Percentiles rank a stretch among this genome's conserved stretches.
Conservation (phyloP, 345 rosid species). For the Sapria himalayana region DNA sequence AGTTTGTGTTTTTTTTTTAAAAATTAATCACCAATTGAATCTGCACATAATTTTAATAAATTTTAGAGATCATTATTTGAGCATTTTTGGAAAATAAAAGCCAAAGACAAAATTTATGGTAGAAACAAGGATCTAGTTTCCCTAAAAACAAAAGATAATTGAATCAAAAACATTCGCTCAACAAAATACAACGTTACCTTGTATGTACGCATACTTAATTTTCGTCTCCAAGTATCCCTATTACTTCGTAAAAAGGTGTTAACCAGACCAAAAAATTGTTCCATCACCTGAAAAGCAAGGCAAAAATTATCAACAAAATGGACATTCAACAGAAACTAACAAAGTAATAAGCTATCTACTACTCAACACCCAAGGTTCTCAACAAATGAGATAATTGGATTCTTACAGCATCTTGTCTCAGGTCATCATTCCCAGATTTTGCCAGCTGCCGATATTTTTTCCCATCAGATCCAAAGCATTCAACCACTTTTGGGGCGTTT, state of each 20-base stretch:
- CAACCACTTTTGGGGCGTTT: conserved; percentile 92
- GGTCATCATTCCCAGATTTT: conserved; percentile 94
- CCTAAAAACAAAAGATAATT: too few species aligned
- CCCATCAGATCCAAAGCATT: conserved; percentile 89
- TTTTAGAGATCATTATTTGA: too few species aligned
- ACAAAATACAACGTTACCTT: conserved; percentile 33
- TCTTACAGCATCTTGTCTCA: conserved; percentile 96
- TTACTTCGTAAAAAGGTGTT: conserved; percentile 72
- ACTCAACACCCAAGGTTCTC: conserved; percentile 1
- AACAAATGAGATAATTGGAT: not conserved
- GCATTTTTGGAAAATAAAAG: too few species aligned
- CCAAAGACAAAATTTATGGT: too few species aligned
- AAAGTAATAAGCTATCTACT: not conserved
- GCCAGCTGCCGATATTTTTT: conserved; percentile 74
- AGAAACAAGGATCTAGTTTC: too few species aligned
- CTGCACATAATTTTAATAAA: too few species aligned
- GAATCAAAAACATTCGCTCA: not conserved
- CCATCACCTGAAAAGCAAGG: conserved; percentile 66
- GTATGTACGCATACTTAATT: conserved; percentile 72
- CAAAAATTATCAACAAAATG: not conserved
- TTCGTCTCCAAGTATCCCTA: conserved; percentile 77
- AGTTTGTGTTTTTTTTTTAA: too few species aligned
- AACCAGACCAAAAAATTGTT: conserved; percentile 83
- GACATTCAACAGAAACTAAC: not conserved
- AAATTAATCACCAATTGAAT: too few species aligned